A percentile compares a stretch with the other conserved stretches of the same genome.
phyloP scores from a whole-genome alignment of 495 filamentous ascomycete genomes.

The Podospora tetraspora region DNA sequence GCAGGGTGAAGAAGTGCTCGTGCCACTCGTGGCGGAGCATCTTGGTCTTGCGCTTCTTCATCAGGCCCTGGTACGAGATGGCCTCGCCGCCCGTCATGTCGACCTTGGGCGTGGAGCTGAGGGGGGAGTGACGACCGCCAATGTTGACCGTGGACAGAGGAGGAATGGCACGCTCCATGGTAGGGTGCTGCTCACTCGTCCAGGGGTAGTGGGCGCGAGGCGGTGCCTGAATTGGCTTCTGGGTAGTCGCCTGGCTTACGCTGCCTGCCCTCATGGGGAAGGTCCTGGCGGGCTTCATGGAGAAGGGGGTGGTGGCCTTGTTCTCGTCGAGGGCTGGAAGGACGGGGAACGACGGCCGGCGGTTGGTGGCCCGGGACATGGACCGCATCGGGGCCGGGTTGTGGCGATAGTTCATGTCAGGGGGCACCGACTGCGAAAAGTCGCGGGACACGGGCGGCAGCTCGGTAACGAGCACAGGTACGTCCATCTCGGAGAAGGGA shows the following conservation, averaged over 20 bases:
- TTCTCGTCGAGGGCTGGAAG: conserved; percentile 55
- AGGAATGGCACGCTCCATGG: conserved; percentile 36
- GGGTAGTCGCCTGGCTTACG: conserved; percentile 21
- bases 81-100: conserved; percentile 41
- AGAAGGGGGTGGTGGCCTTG: conserved; percentile 28
- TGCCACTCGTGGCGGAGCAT: conserved; percentile 93
- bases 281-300: conserved; percentile 24
- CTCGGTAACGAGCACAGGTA: conserved; percentile 72
- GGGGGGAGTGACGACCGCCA: conserved; percentile 37
- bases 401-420: conserved; percentile 73
- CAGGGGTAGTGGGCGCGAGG: conserved; percentile 47
- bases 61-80: conserved; percentile 70
- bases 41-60: conserved; percentile 90
- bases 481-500: conserved; percentile 83
- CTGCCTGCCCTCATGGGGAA: conserved; percentile 30
- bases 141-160: conserved; percentile 44
- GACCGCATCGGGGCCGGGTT: conserved; percentile 39
- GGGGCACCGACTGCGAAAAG: conserved; percentile 81
- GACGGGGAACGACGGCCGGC: conserved; percentile 52
- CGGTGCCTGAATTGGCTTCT: conserved; percentile 37
- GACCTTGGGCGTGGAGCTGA: conserved; percentile 21
- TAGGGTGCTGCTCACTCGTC: conserved; percentile 36
- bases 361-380: conserved; percentile 50
- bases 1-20: conserved; percentile 79
- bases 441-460: conserved; percentile 65